Evolutionary conservation across 768 basidiomycete genomes (phyloP).

Genomic region (Panellus pusillus): DNA sequence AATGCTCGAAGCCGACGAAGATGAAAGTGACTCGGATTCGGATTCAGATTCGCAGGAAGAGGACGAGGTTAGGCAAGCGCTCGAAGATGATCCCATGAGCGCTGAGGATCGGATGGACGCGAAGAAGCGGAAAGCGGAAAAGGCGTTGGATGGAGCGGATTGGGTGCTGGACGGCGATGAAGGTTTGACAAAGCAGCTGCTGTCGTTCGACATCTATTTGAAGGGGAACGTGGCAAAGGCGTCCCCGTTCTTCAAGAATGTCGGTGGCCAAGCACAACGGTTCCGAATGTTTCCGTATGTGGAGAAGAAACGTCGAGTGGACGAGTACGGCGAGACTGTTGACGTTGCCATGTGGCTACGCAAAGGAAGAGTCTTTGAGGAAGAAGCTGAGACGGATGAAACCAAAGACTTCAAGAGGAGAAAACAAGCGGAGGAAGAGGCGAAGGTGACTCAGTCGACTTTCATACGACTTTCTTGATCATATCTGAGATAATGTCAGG

Average conservation of each 20-base stretch:
- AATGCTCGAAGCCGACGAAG: constrained; percentile 93
- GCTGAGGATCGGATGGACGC: constrained; percentile 34
- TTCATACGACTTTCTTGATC: not conserved
- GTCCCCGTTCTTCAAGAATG: constrained; percentile 83
- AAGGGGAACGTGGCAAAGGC: constrained; percentile 93
- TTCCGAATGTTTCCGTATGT: constrained; percentile 98
- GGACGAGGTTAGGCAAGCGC: constrained; percentile 55
- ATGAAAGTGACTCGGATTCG: constrained; percentile 75
- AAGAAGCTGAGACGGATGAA: constrained; percentile 84
- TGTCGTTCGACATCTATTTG: constrained; percentile 95
- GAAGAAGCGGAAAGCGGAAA: constrained; percentile 45
- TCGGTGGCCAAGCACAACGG: constrained; percentile 68
- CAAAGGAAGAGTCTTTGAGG: constrained; percentile 87
- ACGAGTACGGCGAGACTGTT: constrained; percentile 93
- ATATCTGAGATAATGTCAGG: constrained; percentile 32
- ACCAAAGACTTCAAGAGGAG: constrained; percentile 66
- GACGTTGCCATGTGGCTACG: constrained; percentile 96
- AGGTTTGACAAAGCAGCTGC: constrained; percentile 64
- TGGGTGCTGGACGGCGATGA: constrained; percentile 81
- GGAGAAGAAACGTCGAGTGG: constrained; percentile 88
- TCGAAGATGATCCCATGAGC: constrained; percentile 54
- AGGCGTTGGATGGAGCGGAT: constrained; percentile 53
- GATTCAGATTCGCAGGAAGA: constrained; percentile 68
- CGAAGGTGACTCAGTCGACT: constrained; percentile 59
- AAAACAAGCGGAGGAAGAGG: constrained; percentile 75